Evolutionary conservation across 2,329 filamentous ascomycete species (phyloP).

Genomic region (Xylaria multiplex): DNA sequence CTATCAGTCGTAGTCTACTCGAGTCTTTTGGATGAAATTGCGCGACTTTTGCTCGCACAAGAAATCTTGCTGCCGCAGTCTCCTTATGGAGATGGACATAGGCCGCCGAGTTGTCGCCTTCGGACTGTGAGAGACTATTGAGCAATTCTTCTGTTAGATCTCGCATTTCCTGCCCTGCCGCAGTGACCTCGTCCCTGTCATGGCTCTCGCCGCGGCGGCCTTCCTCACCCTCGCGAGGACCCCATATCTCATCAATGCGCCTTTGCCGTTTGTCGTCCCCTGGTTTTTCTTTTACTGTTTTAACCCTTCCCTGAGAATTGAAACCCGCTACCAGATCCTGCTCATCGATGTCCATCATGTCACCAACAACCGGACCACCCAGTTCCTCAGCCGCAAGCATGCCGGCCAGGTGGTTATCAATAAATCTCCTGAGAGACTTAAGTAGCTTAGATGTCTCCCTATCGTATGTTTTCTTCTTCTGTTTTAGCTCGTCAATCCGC

Average conservation of each 20-base stretch:
- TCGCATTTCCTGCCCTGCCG: slow-evolving; percentile 66
- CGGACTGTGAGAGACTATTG: slow-evolving; percentile 65
- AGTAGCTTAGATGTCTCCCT: slow-evolving; percentile 69
- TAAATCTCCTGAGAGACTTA: slow-evolving; percentile 73
- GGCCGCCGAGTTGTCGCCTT: slow-evolving; percentile 63
- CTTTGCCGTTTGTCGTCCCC: slow-evolving; percentile 65
- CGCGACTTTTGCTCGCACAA: slow-evolving; percentile 72
- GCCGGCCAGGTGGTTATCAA: slow-evolving; percentile 73
- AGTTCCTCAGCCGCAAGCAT: slow-evolving; percentile 87
- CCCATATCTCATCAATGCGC: slow-evolving; percentile 73
- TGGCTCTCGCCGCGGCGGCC: slow-evolving; percentile 42
- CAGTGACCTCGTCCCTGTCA: slow-evolving; percentile 59
- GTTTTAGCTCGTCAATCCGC: slow-evolving; percentile 67
- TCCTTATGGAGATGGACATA: slow-evolving; percentile 70
- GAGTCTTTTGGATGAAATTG: slow-evolving; percentile 74
- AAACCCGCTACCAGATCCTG: slow-evolving; percentile 70
- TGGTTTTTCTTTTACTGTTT: slow-evolving; percentile 57
- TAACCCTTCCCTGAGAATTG: slow-evolving; percentile 66
- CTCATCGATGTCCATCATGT: slow-evolving; percentile 71
- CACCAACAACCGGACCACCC: slow-evolving; percentile 83
- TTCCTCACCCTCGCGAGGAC: slow-evolving; percentile 47
- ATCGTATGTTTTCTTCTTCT: slow-evolving; percentile 69
- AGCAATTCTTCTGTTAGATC: slow-evolving; percentile 69
- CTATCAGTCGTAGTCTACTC: slow-evolving; percentile 66
- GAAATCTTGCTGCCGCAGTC: slow-evolving; percentile 70